Conservation (phyloP, 495 filamentous ascomycete genomes). For the Tetracladium marchalianum region DNA sequence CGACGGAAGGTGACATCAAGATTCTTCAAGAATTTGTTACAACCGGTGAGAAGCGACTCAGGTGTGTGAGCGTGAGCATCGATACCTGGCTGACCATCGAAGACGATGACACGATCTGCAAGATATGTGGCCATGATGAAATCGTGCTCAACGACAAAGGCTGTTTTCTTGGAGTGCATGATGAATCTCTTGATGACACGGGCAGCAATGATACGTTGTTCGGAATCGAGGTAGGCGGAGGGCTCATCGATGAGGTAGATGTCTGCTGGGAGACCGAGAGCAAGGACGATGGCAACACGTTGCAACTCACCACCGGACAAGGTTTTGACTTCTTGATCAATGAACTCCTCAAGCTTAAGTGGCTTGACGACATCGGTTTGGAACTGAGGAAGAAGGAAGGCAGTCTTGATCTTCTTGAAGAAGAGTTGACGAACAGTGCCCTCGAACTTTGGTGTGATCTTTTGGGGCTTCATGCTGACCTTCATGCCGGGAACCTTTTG, state of each 20-base stretch:
- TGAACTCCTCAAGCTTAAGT: slow-evolving; percentile 94
- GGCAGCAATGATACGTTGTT: slow-evolving; percentile 95
- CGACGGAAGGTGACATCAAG: slow-evolving; percentile 97
- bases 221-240: slow-evolving; percentile 90
- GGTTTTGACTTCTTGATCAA: slow-evolving; percentile 98
- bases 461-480: slow-evolving; percentile 99
- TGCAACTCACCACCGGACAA: slow-evolving; percentile 98
- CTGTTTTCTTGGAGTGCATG: slow-evolving; percentile 99
- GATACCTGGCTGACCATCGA: slow-evolving; percentile 85
- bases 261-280: slow-evolving; percentile 90
- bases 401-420: slow-evolving; percentile 94
- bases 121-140: slow-evolving; percentile 99
- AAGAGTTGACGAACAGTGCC: slow-evolving; percentile 92
- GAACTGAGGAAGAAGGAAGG: slow-evolving; percentile 94
- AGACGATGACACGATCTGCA: slow-evolving; percentile 96
- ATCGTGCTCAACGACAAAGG: slow-evolving; percentile 99
- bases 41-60: slow-evolving; percentile 87
- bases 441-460: slow-evolving; percentile 95
- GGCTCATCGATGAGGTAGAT: slow-evolving; percentile 98
- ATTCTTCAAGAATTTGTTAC: slow-evolving; percentile 92
- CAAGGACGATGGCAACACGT: slow-evolving; percentile 93
- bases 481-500: slow-evolving; percentile 80
- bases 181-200: slow-evolving; percentile 99
- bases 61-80: slow-evolving; percentile 80
- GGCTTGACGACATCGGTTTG: slow-evolving; percentile 99